Conservation (phyloP, 106 monocot genomes). For the Dendrobium huoshanense region DNA sequence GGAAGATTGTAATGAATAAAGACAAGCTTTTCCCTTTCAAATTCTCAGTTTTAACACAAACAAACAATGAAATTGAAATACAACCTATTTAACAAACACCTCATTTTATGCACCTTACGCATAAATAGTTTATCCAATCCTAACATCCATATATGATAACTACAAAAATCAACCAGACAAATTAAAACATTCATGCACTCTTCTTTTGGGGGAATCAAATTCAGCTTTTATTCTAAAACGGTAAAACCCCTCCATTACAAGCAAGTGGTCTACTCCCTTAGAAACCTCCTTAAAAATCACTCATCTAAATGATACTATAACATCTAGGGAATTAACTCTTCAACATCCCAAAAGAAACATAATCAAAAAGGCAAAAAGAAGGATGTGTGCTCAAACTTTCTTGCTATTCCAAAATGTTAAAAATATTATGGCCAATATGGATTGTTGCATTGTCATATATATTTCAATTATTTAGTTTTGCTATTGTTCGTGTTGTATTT, state of each 20-base stretch:
- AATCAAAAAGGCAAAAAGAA: neutral
- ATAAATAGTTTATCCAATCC: constrained; percentile 1
- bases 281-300: neutral
- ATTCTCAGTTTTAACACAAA: too few relatives aligned
- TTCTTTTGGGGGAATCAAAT: neutral
- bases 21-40: too few relatives aligned
- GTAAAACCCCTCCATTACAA: neutral
- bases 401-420: neutral
- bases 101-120: neutral
- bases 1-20: too few relatives aligned
- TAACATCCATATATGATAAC: neutral
- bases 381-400: neutral
- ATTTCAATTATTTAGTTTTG: neutral
- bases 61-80: neutral
- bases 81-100: neutral
- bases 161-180: neutral
- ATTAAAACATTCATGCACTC: neutral
- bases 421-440: neutral
- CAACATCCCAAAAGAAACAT: neutral
- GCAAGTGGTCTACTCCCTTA: neutral
- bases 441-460: neutral
- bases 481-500: neutral
- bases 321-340: neutral
- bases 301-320: neutral
- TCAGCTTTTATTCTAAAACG: neutral